Percentiles rank a stretch among this genome's conserved stretches.
phyloP scores from a whole-genome alignment of 108 stramenopile genomes.

The Cyclotella atomus region DNA sequence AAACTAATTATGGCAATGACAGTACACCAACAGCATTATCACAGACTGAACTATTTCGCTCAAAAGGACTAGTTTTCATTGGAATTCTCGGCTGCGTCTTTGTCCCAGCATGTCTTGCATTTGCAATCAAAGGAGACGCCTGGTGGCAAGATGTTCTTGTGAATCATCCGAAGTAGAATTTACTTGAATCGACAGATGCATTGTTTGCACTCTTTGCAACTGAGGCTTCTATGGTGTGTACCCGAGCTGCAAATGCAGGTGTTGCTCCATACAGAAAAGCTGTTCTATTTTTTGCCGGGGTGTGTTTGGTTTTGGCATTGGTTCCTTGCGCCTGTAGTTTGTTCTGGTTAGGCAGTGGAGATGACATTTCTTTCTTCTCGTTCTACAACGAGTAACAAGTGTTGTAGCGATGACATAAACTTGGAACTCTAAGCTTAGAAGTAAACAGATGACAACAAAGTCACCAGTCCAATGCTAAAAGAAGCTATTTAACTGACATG shows the following conservation, averaged over 20 bases:
- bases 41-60: slow-evolving; percentile 39
- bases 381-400: slow-evolving; percentile 24
- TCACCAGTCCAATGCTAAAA: no score
- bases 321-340: slow-evolving; percentile 35
- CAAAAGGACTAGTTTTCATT: slow-evolving; percentile 37
- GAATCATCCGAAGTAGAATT: slow-evolving; percentile 26
- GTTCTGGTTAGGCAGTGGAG: slow-evolving; percentile 37
- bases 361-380: slow-evolving; percentile 25
- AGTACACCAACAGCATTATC: slow-evolving; percentile 26
- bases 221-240: slow-evolving; percentile 46
- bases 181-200: slow-evolving; percentile 43
- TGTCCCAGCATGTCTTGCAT: slow-evolving; percentile 35
- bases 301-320: slow-evolving; percentile 42
- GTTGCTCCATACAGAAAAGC: slow-evolving; percentile 30
- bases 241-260: slow-evolving; percentile 33
- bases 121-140: slow-evolving; percentile 21
- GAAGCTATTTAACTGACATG: neutral
- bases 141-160: slow-evolving; percentile 43
- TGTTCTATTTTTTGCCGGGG: slow-evolving; percentile 38
- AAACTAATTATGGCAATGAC: no score
- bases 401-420: no score
- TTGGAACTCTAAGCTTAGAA: no score
- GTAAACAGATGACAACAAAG: neutral
- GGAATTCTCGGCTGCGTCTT: slow-evolving; percentile 45
- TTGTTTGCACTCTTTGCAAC: slow-evolving; percentile 45